Percentiles rank a stretch among this genome's conserved stretches.
These are phyloP conservation scores for Globisporangium cystogenes DNA, from an alignment of 352 stramenopile species.

Conservation along the genomic window DNA sequence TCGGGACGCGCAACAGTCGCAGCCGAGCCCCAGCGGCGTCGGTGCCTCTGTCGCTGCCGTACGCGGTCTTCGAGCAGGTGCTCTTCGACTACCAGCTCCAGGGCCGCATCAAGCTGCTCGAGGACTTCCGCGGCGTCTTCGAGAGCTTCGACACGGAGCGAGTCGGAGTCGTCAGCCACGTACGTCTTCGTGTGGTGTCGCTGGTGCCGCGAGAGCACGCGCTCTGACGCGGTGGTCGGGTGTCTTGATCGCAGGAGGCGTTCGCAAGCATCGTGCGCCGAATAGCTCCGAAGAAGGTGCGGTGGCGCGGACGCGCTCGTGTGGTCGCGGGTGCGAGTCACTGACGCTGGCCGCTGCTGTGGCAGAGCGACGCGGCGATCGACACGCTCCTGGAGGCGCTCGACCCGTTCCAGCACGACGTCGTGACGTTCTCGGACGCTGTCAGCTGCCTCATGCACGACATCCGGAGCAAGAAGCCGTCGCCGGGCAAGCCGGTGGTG, in stretches of 20 bases:
- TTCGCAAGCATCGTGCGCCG: slow-evolving; percentile 27
- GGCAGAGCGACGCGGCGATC: slow-evolving; percentile 30
- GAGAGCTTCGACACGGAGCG: slow-evolving; percentile 37
- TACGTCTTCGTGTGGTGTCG: slow-evolving; percentile 2
- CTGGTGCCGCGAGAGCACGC: not conserved
- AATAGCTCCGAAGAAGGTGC: slow-evolving; percentile 36
- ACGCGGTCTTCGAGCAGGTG: slow-evolving; percentile 58
- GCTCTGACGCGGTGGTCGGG: not conserved
- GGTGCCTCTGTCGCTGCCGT: slow-evolving; percentile 23
- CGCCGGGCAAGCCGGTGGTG: slow-evolving; percentile 10
- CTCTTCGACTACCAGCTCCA: slow-evolving; percentile 70
- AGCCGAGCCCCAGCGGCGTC: not conserved
- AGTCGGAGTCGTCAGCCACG: slow-evolving; percentile 51
- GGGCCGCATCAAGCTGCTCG: slow-evolving; percentile 54
- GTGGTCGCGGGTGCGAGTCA: no score
- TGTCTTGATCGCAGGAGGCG: slow-evolving; percentile 19
- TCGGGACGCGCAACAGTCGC: slow-evolving; percentile 8
- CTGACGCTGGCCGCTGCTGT: no score
- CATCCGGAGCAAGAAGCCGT: slow-evolving; percentile 21
- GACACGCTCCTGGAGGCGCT: slow-evolving; percentile 39
- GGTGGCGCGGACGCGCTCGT: not conserved
- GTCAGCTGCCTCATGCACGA: slow-evolving; percentile 28
- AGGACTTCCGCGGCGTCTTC: slow-evolving; percentile 46
- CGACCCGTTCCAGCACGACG: slow-evolving; percentile 63
- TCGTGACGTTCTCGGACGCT: slow-evolving; percentile 74